Base-by-base conservation (phyloP, 2,329 filamentous ascomycete genomes). In the Biscogniauxia mediterranea region DNA sequence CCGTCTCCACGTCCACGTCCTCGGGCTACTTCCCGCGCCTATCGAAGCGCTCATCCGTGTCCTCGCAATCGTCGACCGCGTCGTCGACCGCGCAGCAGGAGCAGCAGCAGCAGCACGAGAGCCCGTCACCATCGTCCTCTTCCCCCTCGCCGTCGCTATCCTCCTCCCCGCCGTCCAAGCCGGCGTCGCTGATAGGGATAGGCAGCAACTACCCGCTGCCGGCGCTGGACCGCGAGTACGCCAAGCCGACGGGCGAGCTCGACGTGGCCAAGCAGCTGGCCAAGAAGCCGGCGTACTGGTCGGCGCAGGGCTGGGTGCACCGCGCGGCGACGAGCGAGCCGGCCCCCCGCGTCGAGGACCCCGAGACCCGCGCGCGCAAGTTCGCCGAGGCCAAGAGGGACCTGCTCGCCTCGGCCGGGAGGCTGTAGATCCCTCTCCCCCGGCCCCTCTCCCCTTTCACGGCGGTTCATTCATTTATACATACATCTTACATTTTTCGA, bases 311-410 rank as follows among this genome's bases (percentile, higher is more conserved):
- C 57, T 73, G 70, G 54, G 57, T 74, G 8, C 60, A 66, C 59
- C 70, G 70, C 53, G 68, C 68, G 4, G 70, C 68, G 17, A 57
- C 59, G n/a, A 28, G 52, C 7, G 53, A 63, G 7, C 50, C 32
- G 15, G 53, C 55, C 51, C 55, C 57, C 38, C 49, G 42, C 9
- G 59, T 54, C 13, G 68, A 74, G 19, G 69, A 74, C 61, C 70
- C 74, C 53, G 76, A 77, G 53, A 70, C 73, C 61, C 73, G 76
- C 49, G 71, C 72, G 17, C 71, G 70, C 61, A 77, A 79, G 53
- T 75, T 84, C 49, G 80, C 81, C 57, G 75, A 77, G 42, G 76
- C 76, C 26, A 85, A 85, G 76, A 73, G 70, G 61, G 76, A 81
- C 38, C 73, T 85, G 17, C 75, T 81, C 17, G 75, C 75, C 23